Percentiles rank a stretch among this genome's conserved stretches.
These are phyloP conservation scores for Zygoascus flipseniorum DNA, from an alignment of 805 yeast species.

Conservation along the genomic window DNA sequence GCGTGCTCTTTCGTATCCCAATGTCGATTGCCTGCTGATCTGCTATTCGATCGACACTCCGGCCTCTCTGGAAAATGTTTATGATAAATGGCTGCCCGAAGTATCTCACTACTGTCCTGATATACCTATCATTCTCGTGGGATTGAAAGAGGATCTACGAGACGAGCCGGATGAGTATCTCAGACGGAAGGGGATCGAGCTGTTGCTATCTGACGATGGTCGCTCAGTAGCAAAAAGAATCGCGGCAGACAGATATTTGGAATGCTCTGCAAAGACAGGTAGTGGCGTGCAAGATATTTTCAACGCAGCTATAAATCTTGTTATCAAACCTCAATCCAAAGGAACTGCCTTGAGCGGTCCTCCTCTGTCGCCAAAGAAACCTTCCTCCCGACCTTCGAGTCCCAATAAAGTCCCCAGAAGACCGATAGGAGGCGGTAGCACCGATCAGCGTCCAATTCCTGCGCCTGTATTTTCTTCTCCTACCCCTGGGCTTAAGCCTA, in stretches of 20 bases:
- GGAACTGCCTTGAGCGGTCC: background rate
- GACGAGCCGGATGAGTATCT: constrained; percentile 18
- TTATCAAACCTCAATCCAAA: constrained; percentile 7
- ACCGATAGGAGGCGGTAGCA: background rate
- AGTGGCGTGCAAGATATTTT: constrained; percentile 62
- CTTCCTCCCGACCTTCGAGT: background rate
- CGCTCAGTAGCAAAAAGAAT: constrained; percentile 46
- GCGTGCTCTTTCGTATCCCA: constrained; percentile 73
- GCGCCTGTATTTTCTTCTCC: background rate
- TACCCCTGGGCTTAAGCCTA: background rate
- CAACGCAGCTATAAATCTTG: constrained; percentile 44
- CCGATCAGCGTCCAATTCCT: background rate
- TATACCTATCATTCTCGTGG: constrained; percentile 71
- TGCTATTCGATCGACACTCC: constrained; percentile 65
- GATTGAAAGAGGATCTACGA: constrained; percentile 65
- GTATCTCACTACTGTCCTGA: constrained; percentile 75
- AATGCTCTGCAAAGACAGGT: constrained; percentile 63
- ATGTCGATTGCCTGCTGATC: constrained; percentile 62
- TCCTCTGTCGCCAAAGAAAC: background rate
- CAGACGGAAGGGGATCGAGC: constrained; percentile 20
- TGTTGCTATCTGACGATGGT: constrained; percentile 35
- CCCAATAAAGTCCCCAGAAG: background rate
- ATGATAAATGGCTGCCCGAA: constrained; percentile 84
- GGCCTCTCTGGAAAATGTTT: constrained; percentile 60
- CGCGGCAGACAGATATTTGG: constrained; percentile 64